Evolutionary conservation across 2,329 filamentous ascomycete genomes (phyloP).

Genomic region (Xylaria sp.): DNA sequence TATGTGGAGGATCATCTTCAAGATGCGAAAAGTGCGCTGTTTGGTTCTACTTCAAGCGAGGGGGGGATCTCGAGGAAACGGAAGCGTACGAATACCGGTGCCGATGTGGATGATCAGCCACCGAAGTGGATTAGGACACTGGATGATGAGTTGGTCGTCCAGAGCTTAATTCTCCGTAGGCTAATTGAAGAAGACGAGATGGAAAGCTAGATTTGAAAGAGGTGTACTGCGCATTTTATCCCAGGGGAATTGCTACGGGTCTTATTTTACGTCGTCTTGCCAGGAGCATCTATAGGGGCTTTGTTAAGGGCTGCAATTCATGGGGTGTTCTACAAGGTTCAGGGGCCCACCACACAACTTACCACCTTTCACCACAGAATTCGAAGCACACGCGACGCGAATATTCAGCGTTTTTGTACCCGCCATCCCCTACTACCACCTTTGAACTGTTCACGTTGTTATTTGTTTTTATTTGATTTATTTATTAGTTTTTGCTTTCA

Average conservation of each 20-base stretch:
- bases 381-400: too few species aligned
- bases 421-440: too few species aligned
- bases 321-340: too few species aligned
- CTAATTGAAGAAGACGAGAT: slow-evolving; percentile 72
- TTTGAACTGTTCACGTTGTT: too few species aligned
- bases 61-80: slow-evolving; percentile 56
- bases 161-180: slow-evolving; percentile 88
- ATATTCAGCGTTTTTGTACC: too few species aligned
- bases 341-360: too few species aligned
- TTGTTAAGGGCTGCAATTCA: slow-evolving; percentile 8
- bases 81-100: slow-evolving; percentile 52
- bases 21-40: slow-evolving; percentile 63
- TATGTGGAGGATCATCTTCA: slow-evolving; percentile 75
- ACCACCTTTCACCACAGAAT: too few species aligned
- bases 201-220: slow-evolving; percentile 37
- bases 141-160: slow-evolving; percentile 87
- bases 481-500: too few species aligned
- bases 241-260: slow-evolving; percentile 21
- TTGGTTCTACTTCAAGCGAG: slow-evolving; percentile 47
- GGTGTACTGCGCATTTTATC: background rate
- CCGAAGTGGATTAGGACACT: slow-evolving; percentile 72
- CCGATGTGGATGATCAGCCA: slow-evolving; percentile 49
- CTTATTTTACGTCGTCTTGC: slow-evolving; percentile 36
- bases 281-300: slow-evolving; percentile 31
- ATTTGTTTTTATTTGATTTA: too few species aligned